A percentile compares a stretch with the other conserved stretches of the same genome.
phyloP scores from a whole-genome alignment of 306 rosid genomes.

The Trifolium subterraneum region DNA sequence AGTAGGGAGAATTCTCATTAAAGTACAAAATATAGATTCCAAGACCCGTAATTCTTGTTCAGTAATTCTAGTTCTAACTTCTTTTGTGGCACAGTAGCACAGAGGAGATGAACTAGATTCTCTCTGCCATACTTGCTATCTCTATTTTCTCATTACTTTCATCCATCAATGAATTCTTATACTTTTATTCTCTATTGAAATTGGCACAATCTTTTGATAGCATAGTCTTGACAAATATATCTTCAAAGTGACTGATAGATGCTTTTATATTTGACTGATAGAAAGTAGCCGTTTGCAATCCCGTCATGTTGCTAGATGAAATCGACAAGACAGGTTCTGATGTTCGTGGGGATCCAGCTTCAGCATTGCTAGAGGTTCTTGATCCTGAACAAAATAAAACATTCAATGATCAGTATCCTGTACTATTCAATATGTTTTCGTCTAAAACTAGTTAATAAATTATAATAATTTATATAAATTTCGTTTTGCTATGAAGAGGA shows the following conservation, averaged over 20 bases:
- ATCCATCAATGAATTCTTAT: not conserved
- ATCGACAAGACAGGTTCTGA: constrained; percentile 97
- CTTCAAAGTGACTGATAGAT: constrained; percentile 28
- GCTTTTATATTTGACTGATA: constrained; percentile 43
- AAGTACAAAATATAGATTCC: constrained; percentile 18
- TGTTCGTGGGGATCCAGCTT: constrained; percentile 99
- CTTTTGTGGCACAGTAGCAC: constrained; percentile 12
- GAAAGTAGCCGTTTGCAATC: constrained; percentile 88
- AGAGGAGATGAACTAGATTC: constrained; percentile 1
- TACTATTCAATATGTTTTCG: constrained; percentile 29
- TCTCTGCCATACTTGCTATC: not conserved
- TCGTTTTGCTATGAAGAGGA: constrained; percentile 16
- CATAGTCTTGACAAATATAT: not conserved
- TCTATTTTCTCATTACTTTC: not conserved
- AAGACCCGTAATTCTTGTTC: constrained; percentile 1
- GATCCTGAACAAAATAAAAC: constrained; percentile 94
- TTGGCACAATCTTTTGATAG: not conserved
- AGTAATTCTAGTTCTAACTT: not conserved
- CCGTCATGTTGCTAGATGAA: constrained; percentile 95
- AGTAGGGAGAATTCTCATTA: not conserved
- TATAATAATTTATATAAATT: constrained; percentile 10
- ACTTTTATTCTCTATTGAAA: not conserved
- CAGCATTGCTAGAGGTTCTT: constrained; percentile 95
- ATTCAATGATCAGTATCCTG: constrained; percentile 99
- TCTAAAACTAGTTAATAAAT: constrained; percentile 24